These are phyloP conservation scores for Trichosporon sp. DNA, from an alignment of 1,284 basidiomycete species.

Conservation along the genomic window DNA sequence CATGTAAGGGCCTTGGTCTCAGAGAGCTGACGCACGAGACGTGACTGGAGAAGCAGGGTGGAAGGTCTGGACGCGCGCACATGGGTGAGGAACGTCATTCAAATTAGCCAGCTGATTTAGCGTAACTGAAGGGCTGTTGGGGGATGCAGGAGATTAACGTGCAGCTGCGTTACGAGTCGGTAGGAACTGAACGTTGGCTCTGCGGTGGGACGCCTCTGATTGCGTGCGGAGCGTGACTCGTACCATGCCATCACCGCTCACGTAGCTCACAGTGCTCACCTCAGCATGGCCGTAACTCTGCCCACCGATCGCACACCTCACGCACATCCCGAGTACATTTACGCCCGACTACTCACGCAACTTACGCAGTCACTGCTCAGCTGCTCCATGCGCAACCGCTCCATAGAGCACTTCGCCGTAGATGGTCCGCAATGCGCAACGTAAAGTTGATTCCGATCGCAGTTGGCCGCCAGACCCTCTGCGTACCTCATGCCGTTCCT, in stretches of 20 bases:
- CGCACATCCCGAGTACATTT: neutral
- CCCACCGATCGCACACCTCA: neutral
- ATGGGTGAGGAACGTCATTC: neutral
- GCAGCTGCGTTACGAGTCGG: slow-evolving; percentile 2
- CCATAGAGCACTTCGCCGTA: neutral
- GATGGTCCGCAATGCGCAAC: neutral
- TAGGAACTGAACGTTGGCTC: slow-evolving; percentile 2
- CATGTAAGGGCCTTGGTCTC: neutral
- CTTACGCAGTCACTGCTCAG: neutral
- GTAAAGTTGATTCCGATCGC: slow-evolving; percentile 11
- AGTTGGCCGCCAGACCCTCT: slow-evolving; percentile 3
- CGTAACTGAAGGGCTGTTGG: neutral
- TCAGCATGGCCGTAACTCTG: neutral
- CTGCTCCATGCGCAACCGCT: neutral
- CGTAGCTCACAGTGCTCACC: neutral
- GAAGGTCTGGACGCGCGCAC: neutral
- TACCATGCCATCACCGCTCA: neutral
- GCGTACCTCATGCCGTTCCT: neutral
- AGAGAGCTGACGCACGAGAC: neutral
- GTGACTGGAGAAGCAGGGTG: neutral
- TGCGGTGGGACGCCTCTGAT: neutral
- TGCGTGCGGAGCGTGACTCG: slow-evolving; percentile 6
- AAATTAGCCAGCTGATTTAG: neutral
- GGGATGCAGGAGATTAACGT: slow-evolving; percentile 4
- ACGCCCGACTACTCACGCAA: neutral